phyloP scores from a whole-genome alignment of 1,284 basidiomycete species.

The Bjerkandera adusta region DNA sequence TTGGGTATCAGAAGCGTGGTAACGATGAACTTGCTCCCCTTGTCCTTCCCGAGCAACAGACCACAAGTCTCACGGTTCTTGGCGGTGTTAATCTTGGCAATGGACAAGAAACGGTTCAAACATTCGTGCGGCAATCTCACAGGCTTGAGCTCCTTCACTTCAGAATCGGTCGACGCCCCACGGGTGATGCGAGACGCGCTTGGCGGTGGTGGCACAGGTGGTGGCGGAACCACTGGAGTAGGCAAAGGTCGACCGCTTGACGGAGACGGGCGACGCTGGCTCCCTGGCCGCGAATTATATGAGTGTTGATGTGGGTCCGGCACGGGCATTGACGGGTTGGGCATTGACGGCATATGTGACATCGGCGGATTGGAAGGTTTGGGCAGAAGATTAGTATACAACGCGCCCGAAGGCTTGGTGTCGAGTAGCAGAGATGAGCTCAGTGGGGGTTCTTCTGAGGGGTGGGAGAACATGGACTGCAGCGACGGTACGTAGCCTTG shows the following conservation, averaged over 20 bases:
- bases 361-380: conserved; percentile 18
- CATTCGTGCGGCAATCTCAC: conserved; percentile 69
- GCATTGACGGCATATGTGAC: conserved; percentile 2
- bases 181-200: conserved; percentile 27
- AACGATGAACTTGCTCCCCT: conserved; percentile 62
- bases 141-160: conserved; percentile 45
- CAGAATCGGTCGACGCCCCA: conserved; percentile 29
- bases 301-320: conserved; percentile 15
- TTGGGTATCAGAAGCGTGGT: conserved; percentile 79
- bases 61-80: conserved; percentile 66
- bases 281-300: conserved; percentile 13
- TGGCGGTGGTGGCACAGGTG: conserved; percentile 16
- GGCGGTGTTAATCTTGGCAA: conserved; percentile 60
- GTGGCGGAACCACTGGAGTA: conserved; percentile 14
- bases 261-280: conserved; percentile 22
- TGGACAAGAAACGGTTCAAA: conserved; percentile 69
- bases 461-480: conserved; percentile 47
- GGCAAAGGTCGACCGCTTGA: conserved; percentile 10
- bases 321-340: conserved; percentile 10
- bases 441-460: conserved; percentile 19
- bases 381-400: conserved; percentile 25
- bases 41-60: conserved; percentile 54
- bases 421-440: conserved; percentile 30
- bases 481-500: conserved; percentile 67
- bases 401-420: conserved; percentile 17